Base-by-base conservation (phyloP, 1,284 basidiomycete species). In the Pyrrhoderma noxium region DNA sequence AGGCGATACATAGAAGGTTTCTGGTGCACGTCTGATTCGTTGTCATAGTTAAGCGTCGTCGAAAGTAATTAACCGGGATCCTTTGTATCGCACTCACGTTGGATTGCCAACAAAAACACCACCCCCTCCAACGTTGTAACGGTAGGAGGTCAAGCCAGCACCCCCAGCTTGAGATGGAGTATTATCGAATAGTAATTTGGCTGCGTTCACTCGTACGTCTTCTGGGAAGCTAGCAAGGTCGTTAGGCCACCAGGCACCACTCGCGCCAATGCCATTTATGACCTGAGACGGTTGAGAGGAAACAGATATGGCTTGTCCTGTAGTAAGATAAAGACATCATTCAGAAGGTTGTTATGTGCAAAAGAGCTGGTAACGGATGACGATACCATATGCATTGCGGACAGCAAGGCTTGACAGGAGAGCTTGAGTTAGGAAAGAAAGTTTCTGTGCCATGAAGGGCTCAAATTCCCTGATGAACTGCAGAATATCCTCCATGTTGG, bases 81-180 rank as follows among this genome's bases (percentile, higher is more conserved):
- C 4, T 22, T 16, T 18, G 37, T 14, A n/a, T 37, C 7, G n/a
- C n/a, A 49, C 57, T 25, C 41, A 59, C 57, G 56, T 39, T 25
- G 47, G 54, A 39, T 44, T 59, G 13, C 52, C 54, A 27, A 60
- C 54, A 35, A 49, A 51, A 41, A 59, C 56, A 36, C 61, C 61
- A 42, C 61, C 61, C 18, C 60, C 61, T 21, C 61, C 61, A 34
- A 62, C 52, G 37, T 62, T 62, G 44, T 62, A 62, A 16, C 61
- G 59, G 41, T 59, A 62, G n/a, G 58, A 59, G 9, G 60, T 57
- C 34, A 62, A 23, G 11, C 57, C 59, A n/a, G 59, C 46, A 1
- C 60, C 60, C 11, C 39, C 46, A 22, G 53, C 45, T 22, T 37
- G 41, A 3, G 34, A 23, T 14, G 49, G 31, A 16, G 49, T 16